Evolutionary conservation across 192 early-diverging fungal species (phyloP).

Genomic region (Backusella westeae): DNA sequence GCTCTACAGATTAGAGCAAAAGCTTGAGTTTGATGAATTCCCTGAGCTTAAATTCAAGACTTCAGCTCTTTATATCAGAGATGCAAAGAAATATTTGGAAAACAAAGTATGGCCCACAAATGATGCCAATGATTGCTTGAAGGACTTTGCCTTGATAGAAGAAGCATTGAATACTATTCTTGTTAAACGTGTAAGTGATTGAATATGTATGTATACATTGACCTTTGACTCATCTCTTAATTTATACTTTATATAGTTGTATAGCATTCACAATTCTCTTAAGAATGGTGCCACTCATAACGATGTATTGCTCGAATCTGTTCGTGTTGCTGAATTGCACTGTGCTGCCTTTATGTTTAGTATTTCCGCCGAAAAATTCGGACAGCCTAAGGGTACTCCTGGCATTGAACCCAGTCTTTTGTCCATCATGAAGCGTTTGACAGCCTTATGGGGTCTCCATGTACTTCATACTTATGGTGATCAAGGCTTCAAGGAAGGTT

Average conservation of each 20-base stretch:
- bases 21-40: conserved; percentile 19
- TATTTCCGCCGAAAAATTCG: conserved; percentile 13
- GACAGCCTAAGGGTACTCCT: background rate
- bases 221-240: background rate
- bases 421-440: conserved; percentile 41
- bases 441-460: conserved; percentile 44
- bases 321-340: conserved; percentile 37
- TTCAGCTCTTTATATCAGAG: conserved; percentile 13
- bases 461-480: conserved; percentile 41
- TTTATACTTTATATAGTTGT: conserved; percentile 5
- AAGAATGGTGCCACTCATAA: conserved; percentile 21
- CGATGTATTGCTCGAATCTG: conserved; percentile 28
- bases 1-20: conserved; percentile 26
- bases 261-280: conserved; percentile 15
- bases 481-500: conserved; percentile 49
- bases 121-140: conserved; percentile 3
- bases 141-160: conserved; percentile 15
- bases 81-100: conserved; percentile 15
- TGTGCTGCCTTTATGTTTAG: conserved; percentile 25
- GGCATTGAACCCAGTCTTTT: conserved; percentile 21
- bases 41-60: conserved; percentile 20
- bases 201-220: background rate
- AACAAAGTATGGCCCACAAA: conserved; percentile 8
- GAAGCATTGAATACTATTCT: conserved; percentile 22
- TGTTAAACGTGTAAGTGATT: conserved; percentile 18